These are phyloP conservation scores for Neoboletus subvelutipes DNA, from an alignment of 768 basidiomycete genomes.

Conservation along the genomic window DNA sequence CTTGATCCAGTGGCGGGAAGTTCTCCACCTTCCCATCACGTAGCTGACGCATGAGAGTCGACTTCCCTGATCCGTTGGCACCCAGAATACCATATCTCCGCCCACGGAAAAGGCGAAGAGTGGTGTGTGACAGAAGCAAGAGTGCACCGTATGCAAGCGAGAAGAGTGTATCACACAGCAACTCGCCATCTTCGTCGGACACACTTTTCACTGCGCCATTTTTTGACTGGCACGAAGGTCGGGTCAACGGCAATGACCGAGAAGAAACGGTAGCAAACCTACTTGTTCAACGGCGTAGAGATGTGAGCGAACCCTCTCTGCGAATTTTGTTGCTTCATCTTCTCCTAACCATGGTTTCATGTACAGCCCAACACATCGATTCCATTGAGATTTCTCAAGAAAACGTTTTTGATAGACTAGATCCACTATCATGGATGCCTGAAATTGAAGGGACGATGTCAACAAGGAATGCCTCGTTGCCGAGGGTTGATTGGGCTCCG, in stretches of 20 bases:
- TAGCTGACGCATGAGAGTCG: constrained; percentile 93
- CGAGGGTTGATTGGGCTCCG: constrained; percentile 50
- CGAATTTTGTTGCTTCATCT: constrained; percentile 49
- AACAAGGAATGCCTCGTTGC: constrained; percentile 57
- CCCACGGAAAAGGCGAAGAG: constrained; percentile 83
- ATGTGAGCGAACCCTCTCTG: constrained; percentile 64
- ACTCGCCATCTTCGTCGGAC: constrained; percentile 71
- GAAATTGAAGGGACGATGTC: constrained; percentile 63
- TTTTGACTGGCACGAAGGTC: constrained; percentile 50
- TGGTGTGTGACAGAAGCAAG: constrained; percentile 91
- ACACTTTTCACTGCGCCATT: constrained; percentile 42
- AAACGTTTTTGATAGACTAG: constrained; percentile 63
- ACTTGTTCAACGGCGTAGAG: constrained; percentile 79
- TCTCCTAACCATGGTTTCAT: constrained; percentile 67
- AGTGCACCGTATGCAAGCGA: constrained; percentile 95
- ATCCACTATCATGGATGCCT: constrained; percentile 74
- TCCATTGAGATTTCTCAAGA: constrained; percentile 56
- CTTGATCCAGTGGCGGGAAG: constrained; percentile 84
- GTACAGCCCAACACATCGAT: constrained; percentile 70
- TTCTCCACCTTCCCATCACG: constrained; percentile 95
- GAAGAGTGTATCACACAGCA: constrained; percentile 91
- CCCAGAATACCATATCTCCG: constrained; percentile 94
- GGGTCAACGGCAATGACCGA: constrained; percentile 8
- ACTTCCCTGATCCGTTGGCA: constrained; percentile 95
- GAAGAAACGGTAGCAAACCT: constrained; percentile 17